Evolutionary conservation across 2,329 filamentous ascomycete genomes (phyloP).

Genomic region (Coniochaeta hoffmannii): DNA sequence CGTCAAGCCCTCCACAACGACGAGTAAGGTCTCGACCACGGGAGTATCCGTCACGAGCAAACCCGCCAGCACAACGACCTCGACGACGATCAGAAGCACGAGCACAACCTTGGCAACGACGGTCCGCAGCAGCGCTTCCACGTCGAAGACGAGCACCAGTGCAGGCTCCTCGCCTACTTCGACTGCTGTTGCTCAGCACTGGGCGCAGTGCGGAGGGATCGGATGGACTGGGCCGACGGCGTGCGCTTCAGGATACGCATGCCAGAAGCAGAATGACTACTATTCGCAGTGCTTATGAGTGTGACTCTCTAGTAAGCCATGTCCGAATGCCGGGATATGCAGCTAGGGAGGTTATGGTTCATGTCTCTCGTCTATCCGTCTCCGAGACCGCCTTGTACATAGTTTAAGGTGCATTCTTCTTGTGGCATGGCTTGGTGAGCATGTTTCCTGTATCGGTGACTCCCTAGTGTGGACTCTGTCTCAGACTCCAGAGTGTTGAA

Average conservation of each 20-base stretch:
- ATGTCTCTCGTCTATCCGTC: too few species aligned
- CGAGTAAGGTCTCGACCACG: conserved; percentile 3
- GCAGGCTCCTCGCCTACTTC: conserved; percentile 7
- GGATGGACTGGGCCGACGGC: conserved; percentile 12
- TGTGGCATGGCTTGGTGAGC: too few species aligned
- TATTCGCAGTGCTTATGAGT: conserved; percentile 16
- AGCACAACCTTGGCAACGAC: conserved; percentile 9
- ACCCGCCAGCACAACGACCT: conserved; percentile 2
- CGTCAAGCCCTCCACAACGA: background rate
- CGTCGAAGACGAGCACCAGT: conserved; percentile 8
- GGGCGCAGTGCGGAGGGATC: conserved; percentile 14
- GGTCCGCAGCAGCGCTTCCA: conserved; percentile 7
- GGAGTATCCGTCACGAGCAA: conserved; percentile 1
- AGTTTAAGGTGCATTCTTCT: too few species aligned
- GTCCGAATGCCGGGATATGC: too few species aligned
- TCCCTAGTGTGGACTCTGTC: too few species aligned
- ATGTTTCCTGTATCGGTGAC: too few species aligned
- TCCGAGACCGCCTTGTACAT: too few species aligned
- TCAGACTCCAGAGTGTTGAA: too few species aligned
- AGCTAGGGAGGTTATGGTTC: too few species aligned
- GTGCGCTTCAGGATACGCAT: conserved; percentile 12
- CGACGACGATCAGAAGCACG: conserved; percentile 7
- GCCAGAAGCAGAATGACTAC: conserved; percentile 15
- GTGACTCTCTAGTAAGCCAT: too few species aligned
- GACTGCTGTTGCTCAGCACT: conserved; percentile 10